Evolutionary conservation across 164 flowering plant species (phyloP).

Genomic region (Magnolia sinica): DNA sequence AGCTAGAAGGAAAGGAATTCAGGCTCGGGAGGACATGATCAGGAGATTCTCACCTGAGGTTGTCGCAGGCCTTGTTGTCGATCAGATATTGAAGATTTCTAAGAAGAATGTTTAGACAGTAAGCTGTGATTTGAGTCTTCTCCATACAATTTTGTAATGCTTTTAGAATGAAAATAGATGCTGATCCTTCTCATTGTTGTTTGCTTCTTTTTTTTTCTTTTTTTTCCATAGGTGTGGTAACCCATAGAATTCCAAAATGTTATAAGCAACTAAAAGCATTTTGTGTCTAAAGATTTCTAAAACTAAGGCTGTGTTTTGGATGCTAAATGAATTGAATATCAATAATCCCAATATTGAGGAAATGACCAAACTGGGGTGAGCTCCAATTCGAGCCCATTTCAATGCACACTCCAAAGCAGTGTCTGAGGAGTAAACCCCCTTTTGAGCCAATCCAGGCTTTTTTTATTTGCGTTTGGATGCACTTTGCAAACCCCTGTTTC

Average conservation of each 20-base stretch:
- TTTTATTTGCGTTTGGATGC: too few relatives aligned
- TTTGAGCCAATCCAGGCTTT: too few relatives aligned
- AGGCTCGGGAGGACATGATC: conserved; percentile 66
- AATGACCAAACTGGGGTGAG: neutral
- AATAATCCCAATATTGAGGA: neutral
- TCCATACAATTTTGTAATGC: neutral
- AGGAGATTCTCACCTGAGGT: conserved; percentile 58
- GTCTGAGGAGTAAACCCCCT: too few relatives aligned
- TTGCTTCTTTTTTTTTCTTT: neutral
- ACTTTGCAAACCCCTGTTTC: too few relatives aligned
- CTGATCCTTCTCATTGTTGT: neutral
- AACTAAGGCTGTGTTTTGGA: neutral
- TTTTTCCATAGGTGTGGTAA: neutral
- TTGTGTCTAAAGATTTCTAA: neutral
- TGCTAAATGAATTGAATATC: neutral
- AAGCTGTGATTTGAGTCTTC: neutral
- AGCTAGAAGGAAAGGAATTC: conserved; percentile 43
- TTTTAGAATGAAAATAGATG: neutral
- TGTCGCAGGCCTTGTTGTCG: conserved; percentile 52
- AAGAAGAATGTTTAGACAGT: conserved; percentile 5
- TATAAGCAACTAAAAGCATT: neutral
- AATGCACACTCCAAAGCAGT: too few relatives aligned
- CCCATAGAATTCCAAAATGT: neutral
- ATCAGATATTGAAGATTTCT: conserved; percentile 30
- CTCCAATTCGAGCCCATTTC: neutral